phyloP scores from a whole-genome alignment of 441 rosid species.

The Raphanus hybrid region DNA sequence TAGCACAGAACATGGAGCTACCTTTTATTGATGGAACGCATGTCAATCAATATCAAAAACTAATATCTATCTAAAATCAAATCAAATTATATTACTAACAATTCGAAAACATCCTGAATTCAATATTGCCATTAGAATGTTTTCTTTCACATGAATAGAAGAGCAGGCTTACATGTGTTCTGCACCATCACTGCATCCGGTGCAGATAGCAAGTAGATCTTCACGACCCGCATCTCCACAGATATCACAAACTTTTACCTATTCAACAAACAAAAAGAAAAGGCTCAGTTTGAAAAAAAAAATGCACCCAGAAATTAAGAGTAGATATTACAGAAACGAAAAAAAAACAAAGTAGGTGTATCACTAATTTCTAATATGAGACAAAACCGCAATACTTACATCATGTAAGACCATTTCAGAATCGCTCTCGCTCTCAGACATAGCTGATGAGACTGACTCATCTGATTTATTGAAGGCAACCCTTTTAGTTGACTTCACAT shows the following conservation, averaged over 20 bases:
- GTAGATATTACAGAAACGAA: background rate
- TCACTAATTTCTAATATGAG: constrained; percentile 18
- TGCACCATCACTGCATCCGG: constrained; percentile 97
- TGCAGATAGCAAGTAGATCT: constrained; percentile 93
- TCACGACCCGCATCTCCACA: constrained; percentile 99
- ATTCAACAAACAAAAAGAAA: constrained; percentile 37
- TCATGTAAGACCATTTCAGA: constrained; percentile 88
- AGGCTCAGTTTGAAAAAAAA: background rate
- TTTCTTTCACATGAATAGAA: constrained; percentile 26
- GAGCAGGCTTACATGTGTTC: constrained; percentile 90
- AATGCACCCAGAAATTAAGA: no score
- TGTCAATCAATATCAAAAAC: constrained; percentile 13
- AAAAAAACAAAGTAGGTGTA: constrained; percentile 21
- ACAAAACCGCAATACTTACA: constrained; percentile 56
- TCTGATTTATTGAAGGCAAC: constrained; percentile 46
- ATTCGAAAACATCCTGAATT: background rate
- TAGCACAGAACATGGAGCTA: constrained; percentile 16
- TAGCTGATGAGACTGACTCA: constrained; percentile 49
- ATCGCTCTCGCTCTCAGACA: constrained; percentile 69
- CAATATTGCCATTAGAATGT: constrained; percentile 17
- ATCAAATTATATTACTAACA: constrained; percentile 19
- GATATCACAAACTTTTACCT: constrained; percentile 99
- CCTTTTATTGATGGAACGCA: constrained; percentile 21
- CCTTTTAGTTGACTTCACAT: constrained; percentile 38
- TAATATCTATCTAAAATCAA: constrained; percentile 19